A percentile compares a stretch with the other conserved stretches of the same genome.
Conservation (phyloP, 352 stramenopile genomes). For the Phytopythium sindhum region DNA sequence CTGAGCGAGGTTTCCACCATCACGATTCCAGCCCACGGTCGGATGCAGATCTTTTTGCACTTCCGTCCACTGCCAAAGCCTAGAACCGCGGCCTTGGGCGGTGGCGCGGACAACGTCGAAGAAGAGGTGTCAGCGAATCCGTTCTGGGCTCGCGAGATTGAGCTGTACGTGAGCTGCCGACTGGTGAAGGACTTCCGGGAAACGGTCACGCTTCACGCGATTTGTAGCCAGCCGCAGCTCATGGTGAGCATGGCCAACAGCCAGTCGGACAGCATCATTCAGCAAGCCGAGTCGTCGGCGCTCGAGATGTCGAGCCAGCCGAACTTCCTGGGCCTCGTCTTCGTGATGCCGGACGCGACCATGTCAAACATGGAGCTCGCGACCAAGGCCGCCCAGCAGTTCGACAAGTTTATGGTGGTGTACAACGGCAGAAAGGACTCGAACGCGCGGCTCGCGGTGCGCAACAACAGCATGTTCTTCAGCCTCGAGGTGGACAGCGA, state of each 20-base stretch:
- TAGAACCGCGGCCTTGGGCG: background rate
- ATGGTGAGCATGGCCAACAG: constrained; percentile 62
- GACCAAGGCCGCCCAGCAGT: constrained; percentile 25
- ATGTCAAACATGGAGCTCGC: constrained; percentile 37
- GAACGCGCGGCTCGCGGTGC: constrained; percentile 64
- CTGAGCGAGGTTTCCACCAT: constrained; percentile 81
- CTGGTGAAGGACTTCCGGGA: constrained; percentile 87
- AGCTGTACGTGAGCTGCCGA: constrained; percentile 86
- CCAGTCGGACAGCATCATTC: constrained; percentile 29
- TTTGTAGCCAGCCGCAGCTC: constrained; percentile 78
- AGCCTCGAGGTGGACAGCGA: constrained; percentile 51
- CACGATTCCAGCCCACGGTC: constrained; percentile 59
- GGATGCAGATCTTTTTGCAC: constrained; percentile 86
- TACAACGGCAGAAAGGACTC: constrained; percentile 66
- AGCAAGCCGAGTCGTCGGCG: constrained; percentile 17
- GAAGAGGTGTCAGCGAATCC: constrained; percentile 28
- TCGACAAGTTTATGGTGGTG: constrained; percentile 73
- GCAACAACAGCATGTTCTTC: constrained; percentile 89
- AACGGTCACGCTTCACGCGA: constrained; percentile 71
- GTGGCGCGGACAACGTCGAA: constrained; percentile 9
- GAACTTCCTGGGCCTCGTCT: constrained; percentile 80
- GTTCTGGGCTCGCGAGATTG: constrained; percentile 74
- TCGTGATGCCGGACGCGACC: constrained; percentile 68
- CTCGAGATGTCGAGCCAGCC: constrained; percentile 43
- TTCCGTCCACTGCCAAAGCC: constrained; percentile 67